These are phyloP conservation scores for Artemisia princeps DNA, from an alignment of 140 eudicot species.

Conservation along the genomic window DNA sequence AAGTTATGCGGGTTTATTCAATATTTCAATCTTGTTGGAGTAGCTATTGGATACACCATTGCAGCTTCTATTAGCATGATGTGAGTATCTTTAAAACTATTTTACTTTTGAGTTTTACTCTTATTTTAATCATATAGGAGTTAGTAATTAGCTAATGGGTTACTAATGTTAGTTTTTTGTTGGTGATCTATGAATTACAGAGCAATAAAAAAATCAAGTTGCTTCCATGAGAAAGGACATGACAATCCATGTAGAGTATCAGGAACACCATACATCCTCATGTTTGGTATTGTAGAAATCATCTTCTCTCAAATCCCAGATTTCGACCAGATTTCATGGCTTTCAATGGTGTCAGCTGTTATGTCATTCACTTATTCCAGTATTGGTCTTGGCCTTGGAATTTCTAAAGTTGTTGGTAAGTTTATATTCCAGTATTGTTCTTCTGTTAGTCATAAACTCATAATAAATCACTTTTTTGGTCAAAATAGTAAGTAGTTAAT, in stretches of 20 bases:
- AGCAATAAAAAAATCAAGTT: constrained; percentile 62
- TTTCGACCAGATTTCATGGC: constrained; percentile 82
- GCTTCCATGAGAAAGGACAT: constrained; percentile 54
- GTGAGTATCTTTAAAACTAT: constrained; percentile 28
- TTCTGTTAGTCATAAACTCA: background rate
- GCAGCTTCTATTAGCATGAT: constrained; percentile 63
- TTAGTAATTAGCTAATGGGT: background rate
- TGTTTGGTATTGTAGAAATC: constrained; percentile 58
- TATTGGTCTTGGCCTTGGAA: constrained; percentile 75
- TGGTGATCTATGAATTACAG: constrained; percentile 31
- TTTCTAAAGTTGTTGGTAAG: constrained; percentile 61
- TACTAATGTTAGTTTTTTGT: background rate
- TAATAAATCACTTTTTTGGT: background rate
- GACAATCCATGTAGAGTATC: constrained; percentile 43
- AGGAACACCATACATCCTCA: constrained; percentile 68
- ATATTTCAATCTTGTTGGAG: constrained; percentile 46
- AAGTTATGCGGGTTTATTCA: constrained; percentile 47
- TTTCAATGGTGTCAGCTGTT: constrained; percentile 66
- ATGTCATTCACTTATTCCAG: constrained; percentile 85
- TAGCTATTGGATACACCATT: constrained; percentile 62
- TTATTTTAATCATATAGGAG: background rate
- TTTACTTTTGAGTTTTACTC: background rate
- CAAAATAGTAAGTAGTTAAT: background rate
- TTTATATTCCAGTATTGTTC: no score
- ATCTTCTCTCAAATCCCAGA: constrained; percentile 79